phyloP scores from a whole-genome alignment of 2,329 filamentous ascomycete genomes.

The Plenodomus tracheiphilus region DNA sequence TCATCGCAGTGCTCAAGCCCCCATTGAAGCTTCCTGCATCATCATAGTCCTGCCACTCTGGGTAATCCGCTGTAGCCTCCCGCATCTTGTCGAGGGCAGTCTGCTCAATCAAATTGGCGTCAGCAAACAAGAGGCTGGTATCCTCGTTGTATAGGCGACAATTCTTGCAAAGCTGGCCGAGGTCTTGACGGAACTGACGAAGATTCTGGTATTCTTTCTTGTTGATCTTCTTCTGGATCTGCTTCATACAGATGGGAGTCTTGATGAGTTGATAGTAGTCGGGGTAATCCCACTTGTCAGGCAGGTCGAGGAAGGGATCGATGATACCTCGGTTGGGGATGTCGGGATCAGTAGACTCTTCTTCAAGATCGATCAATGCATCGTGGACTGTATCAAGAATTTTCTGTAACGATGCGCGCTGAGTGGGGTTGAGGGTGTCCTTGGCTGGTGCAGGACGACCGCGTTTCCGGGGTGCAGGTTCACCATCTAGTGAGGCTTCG shows the following conservation, averaged over 20 bases:
- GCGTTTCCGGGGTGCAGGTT: slow-evolving; percentile 67
- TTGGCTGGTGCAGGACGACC: slow-evolving; percentile 67
- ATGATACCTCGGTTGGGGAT: slow-evolving; percentile 78
- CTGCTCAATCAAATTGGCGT: slow-evolving; percentile 86
- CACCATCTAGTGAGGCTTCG: slow-evolving; percentile 66
- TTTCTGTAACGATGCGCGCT: slow-evolving; percentile 77
- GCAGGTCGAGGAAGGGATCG: slow-evolving; percentile 89
- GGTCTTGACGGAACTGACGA: slow-evolving; percentile 78
- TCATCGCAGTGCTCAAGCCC: slow-evolving; percentile 43
- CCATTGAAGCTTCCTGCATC: slow-evolving; percentile 55
- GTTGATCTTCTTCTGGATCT: slow-evolving; percentile 93
- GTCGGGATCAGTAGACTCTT: slow-evolving; percentile 65
- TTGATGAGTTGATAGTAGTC: slow-evolving; percentile 96
- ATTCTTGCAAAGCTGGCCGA: slow-evolving; percentile 83
- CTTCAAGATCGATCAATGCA: slow-evolving; percentile 79
- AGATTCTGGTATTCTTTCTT: slow-evolving; percentile 87
- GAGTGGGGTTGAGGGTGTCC: slow-evolving; percentile 67
- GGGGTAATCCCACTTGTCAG: slow-evolving; percentile 84
- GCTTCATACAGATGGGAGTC: slow-evolving; percentile 92
- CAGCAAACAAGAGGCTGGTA: slow-evolving; percentile 84
- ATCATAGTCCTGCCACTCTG: slow-evolving; percentile 62
- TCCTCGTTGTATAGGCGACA: slow-evolving; percentile 97
- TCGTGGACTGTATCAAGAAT: slow-evolving; percentile 79
- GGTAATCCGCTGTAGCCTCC: slow-evolving; percentile 58
- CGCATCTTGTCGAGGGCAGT: slow-evolving; percentile 57